Evolutionary conservation across 2,329 filamentous ascomycete species (phyloP).

Genomic region (Sphaerostilbella broomeana): DNA sequence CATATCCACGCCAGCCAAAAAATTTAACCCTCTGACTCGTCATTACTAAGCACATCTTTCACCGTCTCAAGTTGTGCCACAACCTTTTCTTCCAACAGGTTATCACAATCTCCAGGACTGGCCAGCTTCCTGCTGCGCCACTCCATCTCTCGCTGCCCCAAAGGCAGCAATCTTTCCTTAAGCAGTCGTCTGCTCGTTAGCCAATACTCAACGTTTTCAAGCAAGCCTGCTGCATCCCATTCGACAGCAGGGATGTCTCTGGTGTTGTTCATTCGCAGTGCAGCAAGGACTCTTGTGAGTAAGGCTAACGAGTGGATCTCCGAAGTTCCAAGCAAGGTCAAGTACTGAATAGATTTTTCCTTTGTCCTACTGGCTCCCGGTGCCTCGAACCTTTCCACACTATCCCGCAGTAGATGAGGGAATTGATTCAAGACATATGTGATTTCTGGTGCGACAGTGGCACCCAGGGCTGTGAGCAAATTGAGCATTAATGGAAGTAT

Average conservation of each 20-base stretch:
- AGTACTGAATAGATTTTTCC: conserved; percentile 46
- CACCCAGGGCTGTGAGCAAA: conserved; percentile 72
- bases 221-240: conserved; percentile 66
- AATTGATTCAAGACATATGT: conserved; percentile 86
- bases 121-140: conserved; percentile 42
- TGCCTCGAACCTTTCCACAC: conserved; percentile 64
- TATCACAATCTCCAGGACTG: conserved; percentile 43
- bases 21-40: conserved; percentile 37
- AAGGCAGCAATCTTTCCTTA: conserved; percentile 64
- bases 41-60: conserved; percentile 47
- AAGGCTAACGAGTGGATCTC: conserved; percentile 77
- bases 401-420: conserved; percentile 66
- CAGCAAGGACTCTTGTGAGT: conserved; percentile 64
- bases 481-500: conserved; percentile 86
- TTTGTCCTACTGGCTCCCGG: conserved; percentile 48
- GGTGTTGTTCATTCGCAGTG: conserved; percentile 58
- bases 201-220: conserved; percentile 81
- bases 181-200: conserved; percentile 63
- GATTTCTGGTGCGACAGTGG: conserved; percentile 76
- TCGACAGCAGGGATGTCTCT: conserved; percentile 66
- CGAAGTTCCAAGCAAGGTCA: conserved; percentile 66
- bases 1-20: conserved; percentile 8
- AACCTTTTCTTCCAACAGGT: conserved; percentile 68
- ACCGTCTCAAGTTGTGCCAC: conserved; percentile 60
- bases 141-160: conserved; percentile 65